Evolutionary conservation across 352 stramenopile genomes (phyloP).

Genomic region (Globisporangium camurandrum): DNA sequence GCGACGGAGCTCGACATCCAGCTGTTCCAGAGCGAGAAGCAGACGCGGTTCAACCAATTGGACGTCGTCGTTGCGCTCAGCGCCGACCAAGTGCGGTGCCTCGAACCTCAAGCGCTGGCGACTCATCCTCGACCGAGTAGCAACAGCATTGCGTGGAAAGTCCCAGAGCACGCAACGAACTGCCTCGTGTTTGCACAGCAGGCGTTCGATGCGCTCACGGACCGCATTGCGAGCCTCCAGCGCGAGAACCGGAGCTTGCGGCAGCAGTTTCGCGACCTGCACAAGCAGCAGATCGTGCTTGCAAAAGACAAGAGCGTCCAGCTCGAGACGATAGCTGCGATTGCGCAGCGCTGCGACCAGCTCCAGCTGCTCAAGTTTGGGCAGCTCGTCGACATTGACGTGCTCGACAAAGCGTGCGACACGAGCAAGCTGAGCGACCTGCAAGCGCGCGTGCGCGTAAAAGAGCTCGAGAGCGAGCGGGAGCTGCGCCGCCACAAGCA

Average conservation of each 20-base stretch:
- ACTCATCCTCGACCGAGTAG: neutral
- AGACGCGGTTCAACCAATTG: constrained; percentile 86
- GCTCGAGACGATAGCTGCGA: constrained; percentile 51
- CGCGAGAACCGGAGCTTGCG: constrained; percentile 80
- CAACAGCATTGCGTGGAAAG: constrained; percentile 18
- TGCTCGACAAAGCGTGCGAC: constrained; percentile 85
- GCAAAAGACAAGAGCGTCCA: constrained; percentile 74
- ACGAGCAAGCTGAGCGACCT: constrained; percentile 61
- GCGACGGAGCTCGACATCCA: constrained; percentile 85
- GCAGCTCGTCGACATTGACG: constrained; percentile 75
- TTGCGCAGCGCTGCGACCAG: constrained; percentile 67
- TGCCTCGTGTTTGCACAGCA: constrained; percentile 71
- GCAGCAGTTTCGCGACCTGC: constrained; percentile 83
- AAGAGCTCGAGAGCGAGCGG: constrained; percentile 69
- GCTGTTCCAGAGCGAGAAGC: constrained; percentile 92
- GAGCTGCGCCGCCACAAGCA: constrained; percentile 35
- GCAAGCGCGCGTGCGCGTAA: constrained; percentile 57
- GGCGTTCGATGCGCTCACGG: constrained; percentile 47
- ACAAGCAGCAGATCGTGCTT: constrained; percentile 81
- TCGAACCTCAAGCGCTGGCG: no score
- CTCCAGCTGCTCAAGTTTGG: constrained; percentile 80
- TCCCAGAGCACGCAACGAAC: constrained; percentile 38
- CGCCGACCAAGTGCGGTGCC: constrained; percentile 63
- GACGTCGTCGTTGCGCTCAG: constrained; percentile 76
- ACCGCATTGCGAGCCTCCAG: constrained; percentile 77